These are phyloP conservation scores for Cryomyces minteri DNA, from an alignment of 495 filamentous ascomycete genomes.

Conservation along the genomic window DNA sequence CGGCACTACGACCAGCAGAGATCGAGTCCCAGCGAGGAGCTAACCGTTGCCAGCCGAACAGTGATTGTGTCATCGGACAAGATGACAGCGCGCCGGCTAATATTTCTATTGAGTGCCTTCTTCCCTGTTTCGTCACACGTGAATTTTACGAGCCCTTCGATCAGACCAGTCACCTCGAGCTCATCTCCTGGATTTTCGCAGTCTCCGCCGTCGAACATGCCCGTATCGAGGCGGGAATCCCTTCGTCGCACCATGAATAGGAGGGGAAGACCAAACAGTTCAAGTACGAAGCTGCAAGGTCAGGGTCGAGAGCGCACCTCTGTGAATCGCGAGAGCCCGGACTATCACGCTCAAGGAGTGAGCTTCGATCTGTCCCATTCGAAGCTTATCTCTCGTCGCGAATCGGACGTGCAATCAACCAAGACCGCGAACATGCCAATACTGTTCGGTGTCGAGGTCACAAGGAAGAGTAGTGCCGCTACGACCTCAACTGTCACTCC, in stretches of 20 bases:
- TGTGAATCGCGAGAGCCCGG: no score
- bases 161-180: constrained; percentile 50
- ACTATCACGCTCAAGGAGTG: no score
- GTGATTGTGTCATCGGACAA: constrained; percentile 74
- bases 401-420: constrained; percentile 32
- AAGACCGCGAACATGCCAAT: constrained; percentile 38
- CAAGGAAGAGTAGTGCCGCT: constrained; percentile 49
- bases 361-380: no score
- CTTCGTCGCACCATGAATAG: constrained; percentile 68
- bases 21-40: constrained; percentile 42
- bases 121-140: constrained; percentile 41
- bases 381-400: no score
- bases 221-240: constrained; percentile 59
- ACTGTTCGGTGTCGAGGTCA: no score
- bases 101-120: constrained; percentile 78
- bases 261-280: no score
- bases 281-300: no score
- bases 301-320: no score
- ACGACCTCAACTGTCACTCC: constrained; percentile 53
- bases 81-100: constrained; percentile 64
- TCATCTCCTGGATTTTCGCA: constrained; percentile 59
- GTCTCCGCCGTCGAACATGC: constrained; percentile 57
- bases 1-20: constrained; percentile 55
- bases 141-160: no score
- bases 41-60: constrained; percentile 51